Base-by-base conservation (phyloP, 345 rosid species). In the Ceriops zippeliana region DNA sequence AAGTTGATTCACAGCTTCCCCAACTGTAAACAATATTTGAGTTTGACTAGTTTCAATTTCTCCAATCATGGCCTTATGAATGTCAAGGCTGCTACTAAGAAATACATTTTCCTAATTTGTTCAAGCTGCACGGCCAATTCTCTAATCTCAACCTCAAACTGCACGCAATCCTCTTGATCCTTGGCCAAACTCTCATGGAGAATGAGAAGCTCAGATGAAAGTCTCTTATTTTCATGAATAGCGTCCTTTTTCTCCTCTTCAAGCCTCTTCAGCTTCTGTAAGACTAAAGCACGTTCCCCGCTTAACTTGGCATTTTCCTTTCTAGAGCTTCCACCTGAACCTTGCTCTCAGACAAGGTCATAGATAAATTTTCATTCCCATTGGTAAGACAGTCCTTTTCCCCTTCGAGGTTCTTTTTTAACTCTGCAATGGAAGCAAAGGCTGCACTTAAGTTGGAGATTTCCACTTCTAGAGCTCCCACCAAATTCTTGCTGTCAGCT, bases 381-480 rank as follows among this genome's bases (percentile, higher is more conserved):
- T 9, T 71, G 13, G 79, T 74, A 79, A 85, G 82, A 70, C 42
- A 71, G 62, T 81, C 75, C 60, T 76, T 66, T 66, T 71, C 69
- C 66, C 54, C 61, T 53, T 76, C 68, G 24, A 76, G 64, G 64
- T 67, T 71, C 65, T 62, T 67, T 47, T 53, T 66, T 21, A 67
- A 64, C 24, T 66, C 72, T 16, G 58, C 27, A 31, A 58, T 37
- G 47, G 71, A 71, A 54, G 68, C 75, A 79, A 84, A 62, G 73
- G 52, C 77, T 63, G 34, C 87, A 72, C 73, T 83, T 34, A 76
- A 74, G 59, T 78, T 72, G 30, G 84, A 75, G 64, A 60, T 81
- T 70, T 90, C 90, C 28, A 52, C 70, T 83, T 78, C 84, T 72
- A 84, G 86, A 78, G 85, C 73, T 69, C 79, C 85, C 66, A 82